These are phyloP conservation scores for Jacaranda mimosifolia DNA, from an alignment of 257 asterid species.

Conservation along the genomic window DNA sequence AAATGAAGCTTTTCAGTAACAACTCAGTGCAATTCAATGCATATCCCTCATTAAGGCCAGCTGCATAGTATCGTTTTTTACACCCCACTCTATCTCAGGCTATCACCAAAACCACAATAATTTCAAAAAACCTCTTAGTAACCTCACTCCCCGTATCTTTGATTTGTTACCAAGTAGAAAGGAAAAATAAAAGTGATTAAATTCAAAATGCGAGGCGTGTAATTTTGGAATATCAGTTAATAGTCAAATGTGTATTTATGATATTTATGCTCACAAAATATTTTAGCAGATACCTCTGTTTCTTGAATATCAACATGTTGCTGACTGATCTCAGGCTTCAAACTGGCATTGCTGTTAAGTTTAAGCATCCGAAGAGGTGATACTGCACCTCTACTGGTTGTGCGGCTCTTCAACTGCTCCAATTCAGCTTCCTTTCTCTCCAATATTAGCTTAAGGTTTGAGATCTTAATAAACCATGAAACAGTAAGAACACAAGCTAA, in stretches of 20 bases:
- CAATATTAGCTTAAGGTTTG: conserved; percentile 73
- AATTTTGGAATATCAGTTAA: conserved; percentile 19
- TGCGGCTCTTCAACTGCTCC: conserved; percentile 68
- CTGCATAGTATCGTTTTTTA: background rate
- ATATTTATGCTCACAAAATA: conserved; percentile 12
- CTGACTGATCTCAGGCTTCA: conserved; percentile 63
- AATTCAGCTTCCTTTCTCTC: conserved; percentile 90
- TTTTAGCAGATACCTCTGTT: conserved; percentile 61
- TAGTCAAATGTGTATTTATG: background rate
- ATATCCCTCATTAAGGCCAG: background rate
- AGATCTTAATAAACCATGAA: conserved; percentile 59
- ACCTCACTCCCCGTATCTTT: background rate
- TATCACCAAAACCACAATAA: background rate
- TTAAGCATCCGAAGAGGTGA: conserved; percentile 81
- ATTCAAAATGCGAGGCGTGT: conserved; percentile 5
- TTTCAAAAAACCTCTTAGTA: background rate
- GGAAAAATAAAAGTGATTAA: background rate
- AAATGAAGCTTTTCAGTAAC: background rate
- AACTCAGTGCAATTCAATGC: background rate
- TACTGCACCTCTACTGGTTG: conserved; percentile 53
- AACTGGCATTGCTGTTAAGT: conserved; percentile 47
- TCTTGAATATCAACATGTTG: conserved; percentile 53
- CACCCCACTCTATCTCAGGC: conserved; percentile 12
- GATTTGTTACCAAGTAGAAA: background rate
- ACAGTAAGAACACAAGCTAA: conserved; percentile 29